A percentile compares a stretch with the other conserved stretches of the same genome.
These are phyloP conservation scores for Lactarius evosmus DNA, from an alignment of 768 basidiomycete genomes.

Conservation along the genomic window DNA sequence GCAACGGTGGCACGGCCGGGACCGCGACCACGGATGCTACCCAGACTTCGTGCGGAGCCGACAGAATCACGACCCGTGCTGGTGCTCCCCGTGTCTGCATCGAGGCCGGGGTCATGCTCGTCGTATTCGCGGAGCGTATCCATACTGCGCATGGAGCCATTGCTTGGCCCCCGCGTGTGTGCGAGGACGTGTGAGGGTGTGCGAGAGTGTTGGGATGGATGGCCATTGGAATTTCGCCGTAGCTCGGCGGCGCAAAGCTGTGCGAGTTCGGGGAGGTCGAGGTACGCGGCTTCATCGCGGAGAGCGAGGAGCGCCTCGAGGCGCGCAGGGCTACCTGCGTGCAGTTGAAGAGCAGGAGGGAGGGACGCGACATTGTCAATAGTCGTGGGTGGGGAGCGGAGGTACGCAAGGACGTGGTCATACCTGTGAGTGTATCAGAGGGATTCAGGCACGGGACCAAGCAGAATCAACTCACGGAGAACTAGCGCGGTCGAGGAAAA, in stretches of 20 bases:
- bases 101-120: slow-evolving; percentile 34
- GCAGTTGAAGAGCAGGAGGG: slow-evolving; percentile 56
- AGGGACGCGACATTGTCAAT: slow-evolving; percentile 50
- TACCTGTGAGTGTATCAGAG: slow-evolving; percentile 47
- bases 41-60: slow-evolving; percentile 18
- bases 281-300: slow-evolving; percentile 73
- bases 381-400: slow-evolving; percentile 53
- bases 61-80: slow-evolving; percentile 26
- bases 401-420: slow-evolving; percentile 63
- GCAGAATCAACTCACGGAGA: slow-evolving; percentile 56
- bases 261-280: slow-evolving; percentile 63
- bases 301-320: slow-evolving; percentile 67
- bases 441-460: neutral
- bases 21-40: slow-evolving; percentile 14
- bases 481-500: slow-evolving; percentile 80
- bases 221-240: slow-evolving; percentile 39
- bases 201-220: slow-evolving; percentile 23
- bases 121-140: slow-evolving; percentile 57
- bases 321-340: slow-evolving; percentile 38
- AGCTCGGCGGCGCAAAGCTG: slow-evolving; percentile 69
- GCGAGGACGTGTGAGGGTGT: slow-evolving; percentile 31
- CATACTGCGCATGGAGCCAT: slow-evolving; percentile 56
- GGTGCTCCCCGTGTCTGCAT: slow-evolving; percentile 11
- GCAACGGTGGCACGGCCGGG: neutral
- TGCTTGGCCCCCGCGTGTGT: slow-evolving; percentile 47